Evolutionary conservation across 129 eudicot genomes (phyloP).

Genomic region (Ambrosia trifida): DNA sequence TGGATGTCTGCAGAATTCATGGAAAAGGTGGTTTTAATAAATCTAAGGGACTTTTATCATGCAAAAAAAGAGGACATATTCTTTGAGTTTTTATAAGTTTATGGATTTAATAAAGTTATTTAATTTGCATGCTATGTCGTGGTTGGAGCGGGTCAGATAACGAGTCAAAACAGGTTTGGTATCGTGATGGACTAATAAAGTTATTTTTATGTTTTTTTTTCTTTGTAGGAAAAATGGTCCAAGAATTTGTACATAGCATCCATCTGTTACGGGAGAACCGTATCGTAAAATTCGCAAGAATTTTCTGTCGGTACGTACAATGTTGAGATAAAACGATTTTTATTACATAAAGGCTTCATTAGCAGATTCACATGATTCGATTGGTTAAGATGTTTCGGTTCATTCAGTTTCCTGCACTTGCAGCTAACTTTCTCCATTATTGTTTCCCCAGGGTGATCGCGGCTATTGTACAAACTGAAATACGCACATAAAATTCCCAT

Average conservation of each 20-base stretch:
- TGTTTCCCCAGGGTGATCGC: background rate
- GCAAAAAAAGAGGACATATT: no score
- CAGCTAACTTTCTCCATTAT: background rate
- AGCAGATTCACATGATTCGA: background rate
- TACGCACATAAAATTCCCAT: background rate
- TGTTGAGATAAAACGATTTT: background rate
- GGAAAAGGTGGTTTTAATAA: background rate
- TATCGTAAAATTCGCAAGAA: constrained; percentile 21
- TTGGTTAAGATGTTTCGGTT: no score
- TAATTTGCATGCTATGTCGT: no score
- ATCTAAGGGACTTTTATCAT: no score
- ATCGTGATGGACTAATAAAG: background rate
- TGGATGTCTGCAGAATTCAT: background rate
- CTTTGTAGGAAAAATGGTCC: constrained; percentile 53
- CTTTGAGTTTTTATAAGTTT: no score
- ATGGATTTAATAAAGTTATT: no score
- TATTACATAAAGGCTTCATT: background rate
- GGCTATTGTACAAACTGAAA: background rate
- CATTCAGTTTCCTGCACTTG: background rate
- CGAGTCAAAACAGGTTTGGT: background rate
- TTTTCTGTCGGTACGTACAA: constrained; percentile 10
- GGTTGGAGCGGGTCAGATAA: no score
- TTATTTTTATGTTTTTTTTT: background rate
- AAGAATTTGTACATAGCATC: constrained; percentile 31
- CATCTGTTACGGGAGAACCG: constrained; percentile 53